These are phyloP conservation scores for Vitis labrusca DNA, from an alignment of 164 flowering plant genomes.

Conservation along the genomic window DNA sequence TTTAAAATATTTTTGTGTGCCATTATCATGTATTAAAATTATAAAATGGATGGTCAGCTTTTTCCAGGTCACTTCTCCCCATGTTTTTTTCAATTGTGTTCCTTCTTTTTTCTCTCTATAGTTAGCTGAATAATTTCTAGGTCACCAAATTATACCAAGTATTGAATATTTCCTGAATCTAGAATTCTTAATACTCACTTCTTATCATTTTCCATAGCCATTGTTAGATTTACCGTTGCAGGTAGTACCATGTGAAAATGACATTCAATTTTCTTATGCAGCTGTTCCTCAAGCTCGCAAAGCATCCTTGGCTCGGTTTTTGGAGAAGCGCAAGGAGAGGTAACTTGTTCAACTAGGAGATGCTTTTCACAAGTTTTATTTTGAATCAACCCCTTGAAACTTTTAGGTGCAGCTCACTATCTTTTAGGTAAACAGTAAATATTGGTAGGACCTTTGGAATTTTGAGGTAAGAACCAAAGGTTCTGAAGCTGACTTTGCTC, in stretches of 20 bases:
- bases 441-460: not conserved
- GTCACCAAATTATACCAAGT: not conserved
- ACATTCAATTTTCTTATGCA: conserved; percentile 21
- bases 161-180: not conserved
- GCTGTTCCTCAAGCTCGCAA: conserved; percentile 87
- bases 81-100: not conserved
- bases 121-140: not conserved
- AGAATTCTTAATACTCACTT: not conserved
- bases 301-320: conserved; percentile 82
- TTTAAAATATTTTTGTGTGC: too few relatives aligned
- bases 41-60: too few relatives aligned
- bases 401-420: not conserved
- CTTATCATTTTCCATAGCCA: not conserved
- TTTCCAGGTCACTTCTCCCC: too few relatives aligned
- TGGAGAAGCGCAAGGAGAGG: conserved; percentile 96
- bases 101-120: not conserved
- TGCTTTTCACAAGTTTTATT: not conserved
- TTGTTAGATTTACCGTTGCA: not conserved
- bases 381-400: not conserved
- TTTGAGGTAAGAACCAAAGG: not conserved
- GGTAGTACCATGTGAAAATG: not conserved
- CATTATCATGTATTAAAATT: too few relatives aligned
- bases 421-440: not conserved
- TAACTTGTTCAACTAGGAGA: conserved; percentile 17
- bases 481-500: not conserved